Base-by-base conservation (phyloP, 2,329 filamentous ascomycete species). In the Sporothrix inflata region DNA sequence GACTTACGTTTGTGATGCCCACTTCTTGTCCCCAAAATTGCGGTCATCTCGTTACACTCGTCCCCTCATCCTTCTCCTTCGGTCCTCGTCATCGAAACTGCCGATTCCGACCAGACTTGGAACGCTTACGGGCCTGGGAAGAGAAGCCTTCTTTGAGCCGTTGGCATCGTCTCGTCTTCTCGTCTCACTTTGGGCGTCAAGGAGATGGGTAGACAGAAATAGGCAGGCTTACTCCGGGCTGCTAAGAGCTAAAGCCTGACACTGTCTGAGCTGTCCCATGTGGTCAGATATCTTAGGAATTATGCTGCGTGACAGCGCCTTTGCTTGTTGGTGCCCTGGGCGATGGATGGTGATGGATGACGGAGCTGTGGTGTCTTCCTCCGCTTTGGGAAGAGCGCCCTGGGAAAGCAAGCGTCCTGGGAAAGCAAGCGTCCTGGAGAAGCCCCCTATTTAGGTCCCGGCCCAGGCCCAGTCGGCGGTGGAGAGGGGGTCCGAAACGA, bases 401-500 rank as follows among this genome's bases (percentile, higher is more conserved):
- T 6, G n/a, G n/a, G n/a, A n/a, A n/a, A n/a, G n/a, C n/a, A n/a
- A n/a, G n/a, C n/a, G n/a, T n/a, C n/a, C n/a, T n/a, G n/a, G n/a
- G n/a, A n/a, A n/a, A n/a, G n/a, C n/a, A n/a, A n/a, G n/a, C n/a
- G n/a, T n/a, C n/a, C n/a, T 40, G 30, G 1, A 24, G 1, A 40
- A 42, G 8, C 34, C 24, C 63, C 65, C 27, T 57, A 16, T 30
- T 45, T 19, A 30, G 24, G 16, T 14, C 57, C 30, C 19, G 19
- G 27, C 55, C 38, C 21, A 57, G n/a, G 38, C 24, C 49, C 27
- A 49, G 34, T 45, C 4, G 30, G 47, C 21, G 51, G 14, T 40
- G 24, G n/a, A 51, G 71, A 70, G 71, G 57, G 57, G 27, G 71
- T n/a, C 40, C 49, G 51, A 73, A 73, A 73, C 71, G 71, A 73